Evolutionary conservation across 371 early-diverging fungal genomes (phyloP).

Genomic region (Apophysomyces trapeziformis): DNA sequence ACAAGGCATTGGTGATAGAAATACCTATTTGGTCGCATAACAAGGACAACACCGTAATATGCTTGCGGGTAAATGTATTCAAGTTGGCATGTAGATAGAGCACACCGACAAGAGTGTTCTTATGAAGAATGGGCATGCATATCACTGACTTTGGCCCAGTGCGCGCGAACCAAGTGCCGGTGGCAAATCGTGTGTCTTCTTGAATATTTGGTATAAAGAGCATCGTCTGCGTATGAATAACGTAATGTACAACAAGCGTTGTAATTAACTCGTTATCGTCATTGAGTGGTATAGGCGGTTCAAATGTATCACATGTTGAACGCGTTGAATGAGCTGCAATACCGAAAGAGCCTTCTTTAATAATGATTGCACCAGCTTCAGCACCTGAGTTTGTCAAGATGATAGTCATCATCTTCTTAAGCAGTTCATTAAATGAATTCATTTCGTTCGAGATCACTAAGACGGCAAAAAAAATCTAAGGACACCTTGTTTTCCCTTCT

Average conservation of each 20-base stretch:
- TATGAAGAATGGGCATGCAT: conserved; percentile 62
- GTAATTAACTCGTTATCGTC: conserved; percentile 42
- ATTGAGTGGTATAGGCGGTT: conserved; percentile 43
- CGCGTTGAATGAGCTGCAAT: conserved; percentile 46
- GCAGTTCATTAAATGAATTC: conserved; percentile 50
- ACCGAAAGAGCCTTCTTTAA: conserved; percentile 48
- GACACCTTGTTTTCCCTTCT: neutral
- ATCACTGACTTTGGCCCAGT: conserved; percentile 53
- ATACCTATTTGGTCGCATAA: conserved; percentile 67
- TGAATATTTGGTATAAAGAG: conserved; percentile 47
- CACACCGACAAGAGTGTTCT: conserved; percentile 56
- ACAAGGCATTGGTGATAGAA: conserved; percentile 62
- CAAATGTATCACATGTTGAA: conserved; percentile 37
- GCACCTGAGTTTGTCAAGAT: conserved; percentile 53
- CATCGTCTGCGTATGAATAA: conserved; percentile 42
- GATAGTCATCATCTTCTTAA: conserved; percentile 51
- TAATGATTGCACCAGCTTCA: conserved; percentile 48
- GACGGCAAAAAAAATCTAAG: neutral
- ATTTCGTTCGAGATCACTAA: conserved; percentile 52
- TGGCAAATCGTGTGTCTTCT: conserved; percentile 44
- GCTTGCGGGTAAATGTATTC: conserved; percentile 58
- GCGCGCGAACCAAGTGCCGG: conserved; percentile 29
- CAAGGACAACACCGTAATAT: conserved; percentile 57
- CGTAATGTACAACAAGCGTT: conserved; percentile 45
- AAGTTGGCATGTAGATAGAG: conserved; percentile 59